Evolutionary conservation across 2,329 filamentous ascomycete species (phyloP), one percentile per base, ranked within the genome.

Genomic region (Ceratocystis lukuohia): DNA sequence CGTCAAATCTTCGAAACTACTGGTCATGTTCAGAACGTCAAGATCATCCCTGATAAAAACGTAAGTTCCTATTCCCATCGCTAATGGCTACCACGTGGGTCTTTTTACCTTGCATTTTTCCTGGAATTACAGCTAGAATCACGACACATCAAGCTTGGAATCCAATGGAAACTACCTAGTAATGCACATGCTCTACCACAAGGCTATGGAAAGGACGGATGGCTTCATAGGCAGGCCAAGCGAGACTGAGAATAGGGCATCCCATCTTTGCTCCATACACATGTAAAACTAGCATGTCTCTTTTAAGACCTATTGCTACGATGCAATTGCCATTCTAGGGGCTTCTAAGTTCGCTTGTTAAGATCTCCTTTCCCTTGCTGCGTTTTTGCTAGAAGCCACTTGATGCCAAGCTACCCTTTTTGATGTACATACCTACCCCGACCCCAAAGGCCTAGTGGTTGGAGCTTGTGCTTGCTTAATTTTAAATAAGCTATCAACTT

Each of bases 21-120:
- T 68, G 94, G 94, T 67, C 94, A 99, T 78, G 94, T 99, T 70
- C 88, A 96, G 78, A 96, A 91, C 74, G 94, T 99, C 75, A 99
- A 99, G 82, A 96, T 99, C 74, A 99, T 99, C 75, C 94, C 94
- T 64, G 94, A 99, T 82, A 99, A 99, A 83, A 99, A 96, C 78
- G 92, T 96, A 80, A 84, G 91, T 85, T 69, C 33, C 10, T 22
- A n/a, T 41, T 20, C 56, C 46, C 46, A 48, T 22, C 46, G 20
- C 48, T 41, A 41, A 41, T 41, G 37, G 37, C 10, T 15, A 50
- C 17, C 48, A 20, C n/a, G 48, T 20, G n/a, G 48, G 8, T 50
- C n/a, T 3, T 50, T 50, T 48, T n/a, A n/a, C 46, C 46, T n/a
- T 22, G n/a, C 48, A 50, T n/a, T 48, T 22, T 22, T 22, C 48